phyloP scores from a whole-genome alignment of 176 grass and related monocot species.

The Zoysia japonica region DNA sequence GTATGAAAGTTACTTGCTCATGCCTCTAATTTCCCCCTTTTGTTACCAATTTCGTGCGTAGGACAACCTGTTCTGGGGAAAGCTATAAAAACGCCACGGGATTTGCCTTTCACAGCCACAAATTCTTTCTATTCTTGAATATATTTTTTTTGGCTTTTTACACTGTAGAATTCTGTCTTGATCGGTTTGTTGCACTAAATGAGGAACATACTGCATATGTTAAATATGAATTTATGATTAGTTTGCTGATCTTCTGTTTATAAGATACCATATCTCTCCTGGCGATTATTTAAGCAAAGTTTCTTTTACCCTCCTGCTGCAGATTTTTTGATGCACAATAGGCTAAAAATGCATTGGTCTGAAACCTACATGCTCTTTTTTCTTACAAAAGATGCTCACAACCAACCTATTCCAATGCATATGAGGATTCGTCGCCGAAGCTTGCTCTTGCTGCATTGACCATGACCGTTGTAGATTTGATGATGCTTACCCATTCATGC shows the following conservation, averaged over 20 bases:
- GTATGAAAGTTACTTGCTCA: neutral
- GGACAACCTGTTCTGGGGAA: neutral
- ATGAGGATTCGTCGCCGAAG: slow-evolving; percentile 31
- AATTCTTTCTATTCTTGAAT: neutral
- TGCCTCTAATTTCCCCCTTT: neutral
- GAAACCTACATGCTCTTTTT: slow-evolving; percentile 26
- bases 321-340: slow-evolving; percentile 48
- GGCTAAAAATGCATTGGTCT: slow-evolving; percentile 41
- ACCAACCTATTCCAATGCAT: neutral
- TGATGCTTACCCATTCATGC: slow-evolving; percentile 49
- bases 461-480: slow-evolving; percentile 49
- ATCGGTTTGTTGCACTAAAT: neutral
- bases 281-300: neutral
- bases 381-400: slow-evolving; percentile 26
- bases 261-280: neutral
- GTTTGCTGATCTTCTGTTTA: neutral
- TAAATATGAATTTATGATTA: neutral
- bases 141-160: neutral
- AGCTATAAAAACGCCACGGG: neutral
- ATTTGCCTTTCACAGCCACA: neutral
- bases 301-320: slow-evolving; percentile 2
- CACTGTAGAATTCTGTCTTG: neutral
- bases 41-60: neutral
- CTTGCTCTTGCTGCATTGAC: slow-evolving; percentile 44
- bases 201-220: neutral